phyloP scores from a whole-genome alignment of 2,329 filamentous ascomycete genomes.

The Botrytis hyacinthi region DNA sequence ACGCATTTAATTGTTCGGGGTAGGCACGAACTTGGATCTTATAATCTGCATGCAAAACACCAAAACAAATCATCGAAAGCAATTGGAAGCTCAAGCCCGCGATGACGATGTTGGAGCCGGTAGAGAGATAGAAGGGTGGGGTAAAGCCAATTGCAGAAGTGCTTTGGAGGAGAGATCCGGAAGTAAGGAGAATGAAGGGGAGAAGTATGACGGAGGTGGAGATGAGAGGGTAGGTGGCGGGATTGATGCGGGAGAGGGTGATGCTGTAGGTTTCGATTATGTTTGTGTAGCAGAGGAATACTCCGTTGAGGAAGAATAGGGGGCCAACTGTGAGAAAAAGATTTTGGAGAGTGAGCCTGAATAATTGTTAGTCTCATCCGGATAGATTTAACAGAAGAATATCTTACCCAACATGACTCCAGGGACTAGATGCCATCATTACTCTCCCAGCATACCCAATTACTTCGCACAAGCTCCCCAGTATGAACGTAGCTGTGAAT shows the following conservation, averaged over 20 bases:
- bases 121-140: not conserved
- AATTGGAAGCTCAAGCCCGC: not conserved
- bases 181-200: not conserved
- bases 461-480: slow-evolving; percentile 2
- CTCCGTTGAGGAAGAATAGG: not conserved
- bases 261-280: slow-evolving; percentile 6
- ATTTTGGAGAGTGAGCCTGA: not conserved
- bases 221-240: not conserved
- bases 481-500: slow-evolving; percentile 3
- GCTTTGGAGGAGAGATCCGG: not conserved
- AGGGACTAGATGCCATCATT: slow-evolving; percentile 7
- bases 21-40: slow-evolving; percentile 5
- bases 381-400: not conserved
- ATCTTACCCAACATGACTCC: slow-evolving; percentile 16
- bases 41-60: not conserved
- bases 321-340: slow-evolving; percentile 2
- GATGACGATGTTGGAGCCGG: not conserved
- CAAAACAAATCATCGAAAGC: slow-evolving; percentile 5
- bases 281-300: slow-evolving; percentile 10
- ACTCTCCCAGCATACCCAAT: slow-evolving; percentile 12
- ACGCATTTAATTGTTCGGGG: not conserved
- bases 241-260: not conserved
- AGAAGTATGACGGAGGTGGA: not conserved
- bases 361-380: not conserved
- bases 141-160: not conserved